Percentiles rank a stretch among this genome's conserved stretches.
Conservation (phyloP, 2,329 filamentous ascomycete genomes). For the Lanzia echinophila region DNA sequence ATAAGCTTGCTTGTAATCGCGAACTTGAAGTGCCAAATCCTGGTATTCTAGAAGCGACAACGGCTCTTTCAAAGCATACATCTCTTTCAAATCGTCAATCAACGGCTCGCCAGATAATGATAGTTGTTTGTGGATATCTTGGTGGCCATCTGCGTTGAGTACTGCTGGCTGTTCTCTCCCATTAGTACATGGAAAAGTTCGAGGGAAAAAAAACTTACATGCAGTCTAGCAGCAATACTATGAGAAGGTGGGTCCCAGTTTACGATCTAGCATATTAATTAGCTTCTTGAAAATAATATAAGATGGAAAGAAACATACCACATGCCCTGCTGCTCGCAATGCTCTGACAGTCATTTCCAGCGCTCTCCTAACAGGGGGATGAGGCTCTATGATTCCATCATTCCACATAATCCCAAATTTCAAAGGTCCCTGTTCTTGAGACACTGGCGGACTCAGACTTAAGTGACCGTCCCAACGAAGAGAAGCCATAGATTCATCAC, state of each 20-base stretch:
- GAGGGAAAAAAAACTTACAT: neutral
- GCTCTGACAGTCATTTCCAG: conserved; percentile 37
- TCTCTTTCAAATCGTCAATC: neutral
- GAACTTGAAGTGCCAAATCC: conserved; percentile 1
- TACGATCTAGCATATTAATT: neutral
- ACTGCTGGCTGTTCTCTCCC: neutral
- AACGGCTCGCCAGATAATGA: conserved; percentile 4
- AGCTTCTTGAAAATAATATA: neutral
- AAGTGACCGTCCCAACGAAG: neutral
- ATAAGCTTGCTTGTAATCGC: conserved; percentile 2
- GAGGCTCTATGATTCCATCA: conserved; percentile 43
- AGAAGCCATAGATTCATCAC: neutral
- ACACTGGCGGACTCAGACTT: neutral
- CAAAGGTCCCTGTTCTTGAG: conserved; percentile 30
- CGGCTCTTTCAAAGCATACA: neutral
- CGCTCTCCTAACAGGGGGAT: conserved; percentile 50
- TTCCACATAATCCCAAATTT: conserved; percentile 47
- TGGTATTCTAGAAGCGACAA: conserved; percentile 9
- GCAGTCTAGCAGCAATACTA: conserved; percentile 1
- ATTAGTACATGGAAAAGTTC: neutral
- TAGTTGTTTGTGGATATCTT: conserved; percentile 6
- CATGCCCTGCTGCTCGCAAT: neutral
- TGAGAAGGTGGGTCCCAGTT: conserved; percentile 7
- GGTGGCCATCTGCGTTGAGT: conserved; percentile 3
- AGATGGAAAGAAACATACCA: neutral